A percentile compares a stretch with the other conserved stretches of the same genome.
Conservation (phyloP, 148 eudicot species). For the Polygonum aviculare region DNA sequence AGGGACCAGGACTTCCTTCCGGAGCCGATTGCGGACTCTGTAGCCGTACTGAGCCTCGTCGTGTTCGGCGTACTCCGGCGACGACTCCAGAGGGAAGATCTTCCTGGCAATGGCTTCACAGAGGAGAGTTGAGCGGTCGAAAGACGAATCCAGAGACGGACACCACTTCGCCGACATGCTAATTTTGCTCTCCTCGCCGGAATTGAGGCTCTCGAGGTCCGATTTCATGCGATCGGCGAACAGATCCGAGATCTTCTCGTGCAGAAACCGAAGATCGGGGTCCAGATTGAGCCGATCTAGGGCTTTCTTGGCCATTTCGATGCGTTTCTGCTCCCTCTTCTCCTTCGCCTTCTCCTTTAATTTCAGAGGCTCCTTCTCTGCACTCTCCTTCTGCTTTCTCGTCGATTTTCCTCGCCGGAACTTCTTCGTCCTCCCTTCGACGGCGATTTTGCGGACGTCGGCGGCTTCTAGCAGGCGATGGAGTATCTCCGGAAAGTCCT, state of each 20-base stretch:
- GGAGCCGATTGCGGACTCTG: constrained; percentile 20
- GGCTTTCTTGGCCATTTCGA: constrained; percentile 15
- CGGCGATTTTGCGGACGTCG: constrained; percentile 2
- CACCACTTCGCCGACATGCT: constrained; percentile 27
- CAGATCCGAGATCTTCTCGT: constrained; percentile 19
- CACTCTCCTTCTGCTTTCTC: no score
- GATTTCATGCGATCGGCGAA: constrained; percentile 17
- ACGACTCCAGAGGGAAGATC: constrained; percentile 16
- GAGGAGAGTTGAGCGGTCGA: constrained; percentile 17
- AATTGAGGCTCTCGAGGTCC: constrained; percentile 15
- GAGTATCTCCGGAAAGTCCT: constrained; percentile 17
- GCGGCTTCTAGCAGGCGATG: constrained; percentile 4
- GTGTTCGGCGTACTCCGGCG: constrained; percentile 13
- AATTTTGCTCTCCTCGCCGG: constrained; percentile 12
- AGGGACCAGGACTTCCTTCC: constrained; percentile 23
- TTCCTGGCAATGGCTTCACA: constrained; percentile 22
- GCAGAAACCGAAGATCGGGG: constrained; percentile 15
- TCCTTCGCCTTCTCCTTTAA: constrained; percentile 7
- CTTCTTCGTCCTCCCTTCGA: background rate
- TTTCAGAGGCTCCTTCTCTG: background rate
- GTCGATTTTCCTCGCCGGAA: background rate
- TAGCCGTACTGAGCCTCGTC: constrained; percentile 21
- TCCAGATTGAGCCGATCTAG: constrained; percentile 9
- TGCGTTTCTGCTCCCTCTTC: constrained; percentile 5
- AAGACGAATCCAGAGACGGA: constrained; percentile 22